Evolutionary conservation across 805 yeast genomes (phyloP).

Genomic region (Candida tibetensis): DNA sequence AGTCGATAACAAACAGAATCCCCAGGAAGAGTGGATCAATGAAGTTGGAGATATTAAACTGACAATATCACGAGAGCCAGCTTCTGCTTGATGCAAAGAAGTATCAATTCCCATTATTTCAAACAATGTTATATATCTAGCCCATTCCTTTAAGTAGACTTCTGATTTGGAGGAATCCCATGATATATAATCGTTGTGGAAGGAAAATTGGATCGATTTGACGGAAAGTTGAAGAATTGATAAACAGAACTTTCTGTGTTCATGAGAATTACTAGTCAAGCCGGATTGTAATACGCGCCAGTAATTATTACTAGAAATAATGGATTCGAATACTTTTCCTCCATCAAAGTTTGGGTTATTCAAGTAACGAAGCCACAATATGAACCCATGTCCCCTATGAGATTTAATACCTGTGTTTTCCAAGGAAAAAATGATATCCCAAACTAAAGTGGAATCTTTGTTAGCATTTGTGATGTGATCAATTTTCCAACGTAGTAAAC

Average conservation of each 20-base stretch:
- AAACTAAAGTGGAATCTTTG: conserved; percentile 26
- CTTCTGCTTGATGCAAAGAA: conserved; percentile 81
- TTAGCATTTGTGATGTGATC: conserved; percentile 21
- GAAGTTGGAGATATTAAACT: conserved; percentile 50
- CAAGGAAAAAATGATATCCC: conserved; percentile 46
- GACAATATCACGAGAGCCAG: conserved; percentile 64
- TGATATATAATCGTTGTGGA: conserved; percentile 33
- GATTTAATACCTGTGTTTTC: conserved; percentile 21
- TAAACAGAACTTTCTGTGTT: conserved; percentile 64
- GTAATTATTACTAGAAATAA: conserved; percentile 23
- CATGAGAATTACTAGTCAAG: conserved; percentile 55
- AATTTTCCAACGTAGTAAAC: conserved; percentile 55
- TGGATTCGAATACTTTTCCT: conserved; percentile 23
- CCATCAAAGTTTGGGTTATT: conserved; percentile 17
- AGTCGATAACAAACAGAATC: conserved; percentile 66
- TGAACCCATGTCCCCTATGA: conserved; percentile 42
- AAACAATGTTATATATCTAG: conserved; percentile 65
- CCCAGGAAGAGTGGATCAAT: conserved; percentile 65
- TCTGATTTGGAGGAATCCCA: conserved; percentile 40
- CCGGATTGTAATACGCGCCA: conserved; percentile 62
- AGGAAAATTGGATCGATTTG: conserved; percentile 37
- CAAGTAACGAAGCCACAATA: conserved; percentile 57
- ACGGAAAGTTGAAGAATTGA: conserved; percentile 65
- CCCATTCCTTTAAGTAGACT: conserved; percentile 56
- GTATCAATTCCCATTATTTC: conserved; percentile 85